These are phyloP conservation scores for Penicillium rolfsii DNA, from an alignment of 2,329 filamentous ascomycete species.

Conservation along the genomic window DNA sequence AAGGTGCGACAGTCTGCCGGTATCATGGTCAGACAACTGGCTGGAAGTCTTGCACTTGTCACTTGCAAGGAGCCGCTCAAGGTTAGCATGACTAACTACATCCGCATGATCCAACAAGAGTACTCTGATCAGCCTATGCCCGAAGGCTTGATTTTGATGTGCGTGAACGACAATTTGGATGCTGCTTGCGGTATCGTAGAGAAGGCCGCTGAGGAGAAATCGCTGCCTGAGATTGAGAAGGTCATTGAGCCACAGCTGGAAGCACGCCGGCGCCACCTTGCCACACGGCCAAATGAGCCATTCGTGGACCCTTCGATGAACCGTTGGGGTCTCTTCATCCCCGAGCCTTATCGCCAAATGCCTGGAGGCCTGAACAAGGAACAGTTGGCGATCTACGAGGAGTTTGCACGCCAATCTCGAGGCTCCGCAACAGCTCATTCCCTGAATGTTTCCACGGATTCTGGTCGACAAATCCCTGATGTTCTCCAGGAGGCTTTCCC, in stretches of 20 bases:
- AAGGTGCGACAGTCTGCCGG: slow-evolving; percentile 83
- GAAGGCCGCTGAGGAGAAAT: slow-evolving; percentile 90
- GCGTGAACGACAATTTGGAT: slow-evolving; percentile 96
- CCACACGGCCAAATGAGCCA: slow-evolving; percentile 75
- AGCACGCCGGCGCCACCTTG: slow-evolving; percentile 73
- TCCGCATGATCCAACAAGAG: slow-evolving; percentile 76
- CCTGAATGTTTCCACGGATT: slow-evolving; percentile 61
- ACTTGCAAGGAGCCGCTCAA: slow-evolving; percentile 96
- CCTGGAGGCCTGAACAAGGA: slow-evolving; percentile 83
- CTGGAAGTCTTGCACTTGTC: slow-evolving; percentile 91
- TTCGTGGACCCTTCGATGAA: slow-evolving; percentile 82
- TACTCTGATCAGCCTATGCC: slow-evolving; percentile 73
- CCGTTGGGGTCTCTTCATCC: slow-evolving; percentile 91
- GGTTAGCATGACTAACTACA: slow-evolving; percentile 96
- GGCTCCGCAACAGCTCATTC: slow-evolving; percentile 58
- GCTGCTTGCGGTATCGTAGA: slow-evolving; percentile 92
- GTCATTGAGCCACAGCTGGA: slow-evolving; percentile 83
- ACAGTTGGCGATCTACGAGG: slow-evolving; percentile 94
- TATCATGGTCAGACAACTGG: slow-evolving; percentile 92
- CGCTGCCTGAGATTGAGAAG: slow-evolving; percentile 91
- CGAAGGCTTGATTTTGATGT: slow-evolving; percentile 96
- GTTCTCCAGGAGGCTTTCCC: slow-evolving; percentile 63
- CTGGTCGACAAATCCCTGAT: slow-evolving; percentile 63
- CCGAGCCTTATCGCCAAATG: slow-evolving; percentile 86
- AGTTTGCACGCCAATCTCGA: slow-evolving; percentile 86